Evolutionary conservation across 2,329 filamentous ascomycete genomes (phyloP).

Genomic region (Nannizzia gypsea): DNA sequence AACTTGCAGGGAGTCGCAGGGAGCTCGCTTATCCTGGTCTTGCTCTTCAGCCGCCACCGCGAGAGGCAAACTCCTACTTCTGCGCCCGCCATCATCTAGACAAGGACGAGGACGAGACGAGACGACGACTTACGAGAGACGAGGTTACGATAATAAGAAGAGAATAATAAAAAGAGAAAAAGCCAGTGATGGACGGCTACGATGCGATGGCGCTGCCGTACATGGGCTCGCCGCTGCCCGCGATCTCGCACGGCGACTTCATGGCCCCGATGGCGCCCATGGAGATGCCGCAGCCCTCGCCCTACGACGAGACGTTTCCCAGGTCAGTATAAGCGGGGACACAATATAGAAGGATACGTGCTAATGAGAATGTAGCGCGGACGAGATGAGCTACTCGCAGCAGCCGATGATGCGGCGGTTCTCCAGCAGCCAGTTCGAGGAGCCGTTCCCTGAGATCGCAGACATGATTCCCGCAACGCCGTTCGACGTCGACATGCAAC

Average conservation of each 20-base stretch:
- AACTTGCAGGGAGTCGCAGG: not conserved
- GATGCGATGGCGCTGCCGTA: slow-evolving; percentile 54
- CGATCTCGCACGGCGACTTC: slow-evolving; percentile 39
- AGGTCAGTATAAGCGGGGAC: no score
- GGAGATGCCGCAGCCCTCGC: slow-evolving; percentile 47
- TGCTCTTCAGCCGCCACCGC: not conserved
- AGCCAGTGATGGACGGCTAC: slow-evolving; percentile 43
- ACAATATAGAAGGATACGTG: no score
- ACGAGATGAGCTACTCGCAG: slow-evolving; percentile 41
- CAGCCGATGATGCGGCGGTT: slow-evolving; percentile 38
- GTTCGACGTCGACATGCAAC: slow-evolving; percentile 24
- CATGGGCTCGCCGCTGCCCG: slow-evolving; percentile 44
- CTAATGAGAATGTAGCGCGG: slow-evolving; percentile 32
- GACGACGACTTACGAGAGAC: not conserved
- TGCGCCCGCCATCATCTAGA: no score
- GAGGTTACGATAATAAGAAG: not conserved
- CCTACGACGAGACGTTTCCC: slow-evolving; percentile 51
- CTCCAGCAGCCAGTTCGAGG: slow-evolving; percentile 35
- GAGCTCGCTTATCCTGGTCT: not conserved
- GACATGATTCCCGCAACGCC: slow-evolving; percentile 21
- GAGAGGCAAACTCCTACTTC: no score
- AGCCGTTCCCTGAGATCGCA: slow-evolving; percentile 39
- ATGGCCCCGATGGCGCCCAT: slow-evolving; percentile 40
- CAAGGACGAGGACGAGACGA: not conserved
- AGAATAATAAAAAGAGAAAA: no score